Evolutionary conservation across 345 rosid species (phyloP), one percentile per base, ranked within the genome.

Genomic region (Raphanus raphanistrum): DNA sequence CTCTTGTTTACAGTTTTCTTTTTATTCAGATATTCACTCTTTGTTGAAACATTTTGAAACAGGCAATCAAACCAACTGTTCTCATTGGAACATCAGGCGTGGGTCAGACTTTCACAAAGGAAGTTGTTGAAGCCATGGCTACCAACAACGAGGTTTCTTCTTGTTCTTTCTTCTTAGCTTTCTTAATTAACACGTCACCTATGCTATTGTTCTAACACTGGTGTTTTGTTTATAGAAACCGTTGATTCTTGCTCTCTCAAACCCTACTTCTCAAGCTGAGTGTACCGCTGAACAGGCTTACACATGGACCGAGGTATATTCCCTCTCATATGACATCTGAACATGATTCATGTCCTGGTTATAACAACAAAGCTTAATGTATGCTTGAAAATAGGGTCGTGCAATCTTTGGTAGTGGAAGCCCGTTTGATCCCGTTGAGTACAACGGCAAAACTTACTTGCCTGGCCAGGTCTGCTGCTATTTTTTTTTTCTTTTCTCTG

Each of bases 251-350:
- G 96, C 99, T 70, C 90, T 95, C 41, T 95, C 99, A 54, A 95
- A 92, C 76, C 99, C 98, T 25, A 95, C 98, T 62, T 91, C 99
- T 38, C 99, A 95, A 80, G 89, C 98, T 8, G 99, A 95, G 79
- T 95, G 99, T 71, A 95, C 96, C 4, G 99, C 99, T 11, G 99
- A 92, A 78, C 93, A 95, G 85, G 99, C 99, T 70, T 95, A 95
- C 76, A 82, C 88, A 63, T 95, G 99, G 98, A 91, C 88, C 79
- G 80, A 90, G 94, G 98, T 90, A 81, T 63, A 25, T 2, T 36
- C 43, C 21, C 3, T 29, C 66, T 29, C 21, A 52, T 3, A 73
- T 50, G 59, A 59, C 25, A 9, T 17, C 4, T 35, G 26, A 45
- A 79, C 10, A 11, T 45, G 68, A 21, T 57, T 63, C 71, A 61